A percentile compares a stretch with the other conserved stretches of the same genome.
Evolutionary conservation across 2,329 filamentous ascomycete species (phyloP).

Genomic region (Penicillium sp.): DNA sequence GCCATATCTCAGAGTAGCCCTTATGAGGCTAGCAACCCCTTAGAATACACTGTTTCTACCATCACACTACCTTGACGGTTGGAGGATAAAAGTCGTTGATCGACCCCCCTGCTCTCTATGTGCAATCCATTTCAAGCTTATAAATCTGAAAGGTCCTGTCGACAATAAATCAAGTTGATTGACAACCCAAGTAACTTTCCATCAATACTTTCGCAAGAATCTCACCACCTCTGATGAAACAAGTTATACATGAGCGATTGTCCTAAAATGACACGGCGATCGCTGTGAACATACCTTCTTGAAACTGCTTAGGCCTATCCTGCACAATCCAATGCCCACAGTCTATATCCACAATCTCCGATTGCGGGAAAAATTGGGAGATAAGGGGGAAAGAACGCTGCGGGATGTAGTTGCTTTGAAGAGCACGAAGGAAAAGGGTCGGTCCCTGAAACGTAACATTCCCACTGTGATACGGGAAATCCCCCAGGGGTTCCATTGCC

Average conservation of each 20-base stretch:
- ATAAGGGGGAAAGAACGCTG: conserved; percentile 48
- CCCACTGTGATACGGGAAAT: conserved; percentile 13
- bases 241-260: background rate
- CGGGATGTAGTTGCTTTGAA: conserved; percentile 57
- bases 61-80: too few species aligned
- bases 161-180: too few species aligned
- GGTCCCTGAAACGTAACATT: conserved; percentile 53
- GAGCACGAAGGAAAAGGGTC: conserved; percentile 30
- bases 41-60: too few species aligned
- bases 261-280: too few species aligned
- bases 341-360: conserved; percentile 38
- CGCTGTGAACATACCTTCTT: conserved; percentile 13
- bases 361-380: conserved; percentile 36
- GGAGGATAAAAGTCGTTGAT: too few species aligned
- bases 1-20: too few species aligned
- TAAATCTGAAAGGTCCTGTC: too few species aligned
- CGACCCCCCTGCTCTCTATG: too few species aligned
- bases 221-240: background rate
- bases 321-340: conserved; percentile 46
- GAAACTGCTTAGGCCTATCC: conserved; percentile 40
- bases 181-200: background rate
- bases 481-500: conserved; percentile 16
- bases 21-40: too few species aligned
- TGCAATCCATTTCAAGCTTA: too few species aligned
- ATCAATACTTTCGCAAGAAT: background rate